These are phyloP conservation scores for Sarcodon sp. DNA, from an alignment of 768 basidiomycete genomes.

Conservation along the genomic window DNA sequence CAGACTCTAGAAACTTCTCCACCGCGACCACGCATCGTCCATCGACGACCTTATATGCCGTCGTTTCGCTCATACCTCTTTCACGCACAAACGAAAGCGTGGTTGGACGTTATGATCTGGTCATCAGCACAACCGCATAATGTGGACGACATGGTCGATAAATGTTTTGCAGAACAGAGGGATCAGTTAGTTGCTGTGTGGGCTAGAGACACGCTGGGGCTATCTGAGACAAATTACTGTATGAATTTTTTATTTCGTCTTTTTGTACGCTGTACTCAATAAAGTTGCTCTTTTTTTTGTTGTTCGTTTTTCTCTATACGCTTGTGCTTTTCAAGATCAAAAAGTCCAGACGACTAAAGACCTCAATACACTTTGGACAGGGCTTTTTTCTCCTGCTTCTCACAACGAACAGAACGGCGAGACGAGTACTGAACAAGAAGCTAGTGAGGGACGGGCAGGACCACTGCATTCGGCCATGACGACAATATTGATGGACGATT, in stretches of 20 bases:
- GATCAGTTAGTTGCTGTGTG: constrained; percentile 48
- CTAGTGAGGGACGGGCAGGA: neutral
- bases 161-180: constrained; percentile 34
- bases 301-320: neutral
- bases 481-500: constrained; percentile 40
- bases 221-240: constrained; percentile 54
- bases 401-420: too few species aligned
- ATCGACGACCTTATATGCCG: constrained; percentile 55
- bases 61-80: constrained; percentile 55
- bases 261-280: neutral
- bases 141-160: constrained; percentile 62
- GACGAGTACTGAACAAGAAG: too few species aligned
- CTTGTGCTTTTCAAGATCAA: constrained; percentile 6
- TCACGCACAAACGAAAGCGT: constrained; percentile 38
- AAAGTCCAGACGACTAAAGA: constrained; percentile 61
- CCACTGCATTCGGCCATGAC: constrained; percentile 15
- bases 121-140: constrained; percentile 76
- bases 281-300: constrained; percentile 1
- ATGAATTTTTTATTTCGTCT: constrained; percentile 20
- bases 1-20: constrained; percentile 1
- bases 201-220: constrained; percentile 69
- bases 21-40: constrained; percentile 23
- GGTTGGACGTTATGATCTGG: constrained; percentile 86
- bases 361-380: constrained; percentile 54
- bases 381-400: constrained; percentile 11